Base-by-base conservation (phyloP, 2,329 filamentous ascomycete genomes). In the Penicillium palitans region DNA sequence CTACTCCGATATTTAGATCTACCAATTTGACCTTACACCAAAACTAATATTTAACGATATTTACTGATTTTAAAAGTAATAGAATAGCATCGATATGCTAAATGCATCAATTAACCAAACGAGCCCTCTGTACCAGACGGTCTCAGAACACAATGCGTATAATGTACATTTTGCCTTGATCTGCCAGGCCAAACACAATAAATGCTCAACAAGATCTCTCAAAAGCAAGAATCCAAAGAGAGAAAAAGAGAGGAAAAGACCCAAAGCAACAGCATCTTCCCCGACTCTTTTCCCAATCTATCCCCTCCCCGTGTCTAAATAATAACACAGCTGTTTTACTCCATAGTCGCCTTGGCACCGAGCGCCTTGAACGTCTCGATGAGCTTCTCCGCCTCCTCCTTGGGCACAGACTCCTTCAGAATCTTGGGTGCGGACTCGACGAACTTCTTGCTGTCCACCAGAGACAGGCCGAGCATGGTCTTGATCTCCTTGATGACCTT, bases 401-500 rank as follows among this genome's bases (percentile, higher is more conserved):
- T 99, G 64, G 93, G 90, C 68, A 99, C 92, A 52, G 90, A 93
- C 81, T 99, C 95, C 88, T 98, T 98, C 91, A 99, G 90, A 78
- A 91, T 82, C 89, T 99, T 99, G 65, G 95, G 95, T 68, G 90
- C 93, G 74, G 90, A 91, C 84, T 99, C 95, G 66, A 99, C 95
- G 73, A 99, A 99, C 84, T 99, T 99, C 89, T 99, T 99, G 81
- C 91, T 96, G 80, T 99, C 95, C 68, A 99, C 96, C 81, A 99
- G 84, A 76, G 90, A 96, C 74, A 99, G 80, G 44, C 95, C 95
- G 61, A 99, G 83, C 86, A 99, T 84, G 72, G 87, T 88, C 87
- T 99, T 99, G 82, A 99, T 85, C 83, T 99, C 95, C 86, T 99
- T 99, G 85, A 99, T 99, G 71, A 99, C 83, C 89, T 99, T 99